phyloP scores from a whole-genome alignment of 1,139 yeast genomes.

The Yamadazyma siamensis region DNA sequence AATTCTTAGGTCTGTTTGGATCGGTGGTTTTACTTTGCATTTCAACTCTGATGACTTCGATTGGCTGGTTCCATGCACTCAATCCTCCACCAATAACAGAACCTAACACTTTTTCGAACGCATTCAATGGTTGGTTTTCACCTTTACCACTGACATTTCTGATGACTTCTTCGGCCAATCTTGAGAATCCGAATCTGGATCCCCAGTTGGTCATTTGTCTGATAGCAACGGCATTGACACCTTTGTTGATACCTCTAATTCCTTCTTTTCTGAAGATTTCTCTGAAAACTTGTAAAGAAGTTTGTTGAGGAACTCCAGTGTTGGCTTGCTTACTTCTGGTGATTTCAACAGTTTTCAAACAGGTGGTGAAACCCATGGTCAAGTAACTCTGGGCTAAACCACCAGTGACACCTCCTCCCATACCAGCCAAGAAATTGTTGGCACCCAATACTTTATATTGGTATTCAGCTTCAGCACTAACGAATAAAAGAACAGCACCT shows the following conservation, averaged over 20 bases:
- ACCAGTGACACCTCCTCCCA: slow-evolving; percentile 92
- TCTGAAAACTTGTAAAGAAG: slow-evolving; percentile 81
- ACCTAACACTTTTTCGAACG: slow-evolving; percentile 80
- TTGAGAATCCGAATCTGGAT: slow-evolving; percentile 87
- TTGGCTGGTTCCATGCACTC: slow-evolving; percentile 98
- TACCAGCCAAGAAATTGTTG: slow-evolving; percentile 76
- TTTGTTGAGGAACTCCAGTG: slow-evolving; percentile 60
- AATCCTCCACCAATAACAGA: slow-evolving; percentile 95
- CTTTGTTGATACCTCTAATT: slow-evolving; percentile 89
- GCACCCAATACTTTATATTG: slow-evolving; percentile 63
- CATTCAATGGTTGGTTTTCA: slow-evolving; percentile 59
- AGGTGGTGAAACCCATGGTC: slow-evolving; percentile 96
- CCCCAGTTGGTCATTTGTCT: slow-evolving; percentile 99
- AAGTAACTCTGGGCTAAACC: slow-evolving; percentile 95
- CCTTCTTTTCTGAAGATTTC: slow-evolving; percentile 86
- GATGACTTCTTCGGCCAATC: slow-evolving; percentile 86
- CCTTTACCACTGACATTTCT: slow-evolving; percentile 60
- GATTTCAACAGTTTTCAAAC: slow-evolving; percentile 97
- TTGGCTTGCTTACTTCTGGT: slow-evolving; percentile 78
- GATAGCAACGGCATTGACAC: slow-evolving; percentile 98
- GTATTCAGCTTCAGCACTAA: slow-evolving; percentile 89
- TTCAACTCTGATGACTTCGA: slow-evolving; percentile 95
- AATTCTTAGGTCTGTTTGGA: slow-evolving; percentile 92
- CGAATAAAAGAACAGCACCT: slow-evolving; percentile 95
- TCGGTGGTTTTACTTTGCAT: slow-evolving; percentile 93